Conservation (phyloP, 768 basidiomycete genomes). For the Holtermannia corniformis region DNA sequence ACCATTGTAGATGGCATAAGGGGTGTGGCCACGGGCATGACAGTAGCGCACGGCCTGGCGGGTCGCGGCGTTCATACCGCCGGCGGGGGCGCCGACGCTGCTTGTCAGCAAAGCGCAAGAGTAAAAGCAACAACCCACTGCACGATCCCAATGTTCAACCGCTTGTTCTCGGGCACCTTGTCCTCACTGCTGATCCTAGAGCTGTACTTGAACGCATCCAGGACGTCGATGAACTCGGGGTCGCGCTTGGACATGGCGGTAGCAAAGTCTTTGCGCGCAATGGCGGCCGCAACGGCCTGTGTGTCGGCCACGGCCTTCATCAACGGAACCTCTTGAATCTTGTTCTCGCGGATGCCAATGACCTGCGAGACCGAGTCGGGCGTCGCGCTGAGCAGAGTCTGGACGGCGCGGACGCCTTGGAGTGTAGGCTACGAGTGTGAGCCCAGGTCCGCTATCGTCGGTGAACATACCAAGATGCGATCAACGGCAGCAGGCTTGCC, state of each 20-base stretch:
- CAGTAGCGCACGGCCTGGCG: conserved; percentile 91
- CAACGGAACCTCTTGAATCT: conserved; percentile 80
- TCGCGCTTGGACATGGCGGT: conserved; percentile 83
- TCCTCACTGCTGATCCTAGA: conserved; percentile 54
- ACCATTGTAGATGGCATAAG: conserved; percentile 89
- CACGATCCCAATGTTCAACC: conserved; percentile 45
- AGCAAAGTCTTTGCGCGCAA: conserved; percentile 70
- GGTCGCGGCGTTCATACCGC: conserved; percentile 97
- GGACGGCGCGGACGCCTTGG: conserved; percentile 90
- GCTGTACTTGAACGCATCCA: conserved; percentile 73
- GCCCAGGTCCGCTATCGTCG: conserved; percentile 2
- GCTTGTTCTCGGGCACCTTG: conserved; percentile 47
- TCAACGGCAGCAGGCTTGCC: conserved; percentile 89
- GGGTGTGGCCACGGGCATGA: conserved; percentile 78
- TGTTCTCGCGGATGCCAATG: conserved; percentile 93
- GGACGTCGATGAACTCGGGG: conserved; percentile 76
- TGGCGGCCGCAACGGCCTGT: conserved; percentile 69
- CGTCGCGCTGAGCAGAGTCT: conserved; percentile 71
- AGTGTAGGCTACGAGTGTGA: conserved; percentile 62
- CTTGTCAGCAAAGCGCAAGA: conserved; percentile 3
- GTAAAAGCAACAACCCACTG: conserved; percentile 28
- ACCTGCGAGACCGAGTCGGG: conserved; percentile 92
- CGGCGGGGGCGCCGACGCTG: conserved; percentile 92
- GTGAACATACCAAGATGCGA: conserved; percentile 65
- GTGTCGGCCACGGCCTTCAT: conserved; percentile 93